Percentiles rank a stretch among this genome's conserved stretches.
phyloP scores from a whole-genome alignment of 768 basidiomycete genomes.

The Butyriboletus loyo region DNA sequence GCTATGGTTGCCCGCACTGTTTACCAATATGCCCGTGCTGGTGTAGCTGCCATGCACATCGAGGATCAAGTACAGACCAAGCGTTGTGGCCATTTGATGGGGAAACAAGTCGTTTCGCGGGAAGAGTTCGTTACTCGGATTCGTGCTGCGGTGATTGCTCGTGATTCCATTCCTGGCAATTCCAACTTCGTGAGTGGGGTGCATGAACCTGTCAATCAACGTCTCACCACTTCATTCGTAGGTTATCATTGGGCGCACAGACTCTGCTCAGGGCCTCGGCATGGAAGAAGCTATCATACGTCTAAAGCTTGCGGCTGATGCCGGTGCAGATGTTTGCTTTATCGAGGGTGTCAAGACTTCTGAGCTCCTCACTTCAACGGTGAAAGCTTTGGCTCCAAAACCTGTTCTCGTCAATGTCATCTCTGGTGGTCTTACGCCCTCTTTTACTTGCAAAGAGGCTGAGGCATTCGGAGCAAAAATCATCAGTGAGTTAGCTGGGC shows the following conservation, averaged over 20 bases:
- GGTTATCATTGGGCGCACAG: slow-evolving; percentile 75
- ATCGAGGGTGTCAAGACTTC: slow-evolving; percentile 75
- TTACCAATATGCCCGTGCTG: slow-evolving; percentile 62
- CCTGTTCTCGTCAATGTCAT: slow-evolving; percentile 81
- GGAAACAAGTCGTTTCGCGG: slow-evolving; percentile 78
- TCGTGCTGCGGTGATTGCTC: slow-evolving; percentile 73
- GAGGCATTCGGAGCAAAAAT: slow-evolving; percentile 72
- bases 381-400: slow-evolving; percentile 66
- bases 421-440: slow-evolving; percentile 73
- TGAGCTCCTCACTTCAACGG: slow-evolving; percentile 60
- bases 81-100: slow-evolving; percentile 73
- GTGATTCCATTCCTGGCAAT: slow-evolving; percentile 69
- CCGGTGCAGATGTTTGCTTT: slow-evolving; percentile 78
- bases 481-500: slow-evolving; percentile 53
- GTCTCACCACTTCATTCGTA: slow-evolving; percentile 17
- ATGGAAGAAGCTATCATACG: slow-evolving; percentile 73
- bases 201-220: not conserved
- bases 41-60: slow-evolving; percentile 74
- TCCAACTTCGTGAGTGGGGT: slow-evolving; percentile 61
- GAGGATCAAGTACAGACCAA: slow-evolving; percentile 84
- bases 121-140: slow-evolving; percentile 74
- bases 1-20: slow-evolving; percentile 76
- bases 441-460: slow-evolving; percentile 67
- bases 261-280: slow-evolving; percentile 74
- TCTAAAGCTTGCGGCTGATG: slow-evolving; percentile 66